Base-by-base conservation (phyloP, 192 early-diverging fungal species). In the Pilobolus umbonatus region DNA sequence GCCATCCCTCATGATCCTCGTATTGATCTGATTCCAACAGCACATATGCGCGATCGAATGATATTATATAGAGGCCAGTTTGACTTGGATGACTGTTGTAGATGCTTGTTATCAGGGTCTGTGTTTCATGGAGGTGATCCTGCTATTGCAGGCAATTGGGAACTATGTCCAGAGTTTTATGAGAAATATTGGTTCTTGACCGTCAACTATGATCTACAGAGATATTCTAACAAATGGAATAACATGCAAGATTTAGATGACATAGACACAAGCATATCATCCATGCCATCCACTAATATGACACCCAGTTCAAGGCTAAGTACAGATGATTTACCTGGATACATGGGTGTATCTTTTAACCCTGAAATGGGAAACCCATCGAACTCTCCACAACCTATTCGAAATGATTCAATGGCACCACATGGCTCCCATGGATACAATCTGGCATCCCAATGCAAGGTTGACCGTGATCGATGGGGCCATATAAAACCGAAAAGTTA, bases 21-120 rank as follows among this genome's bases (percentile, higher is more conserved):
- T 31, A 73, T 73, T 12, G 71, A 73, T 26, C 39, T 67, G 5
- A 55, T 73, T 30, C 64, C 71, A 2, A 54, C 65, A 3, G 25
- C 46, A 4, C 71, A 73, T 30, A 67, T 73, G 60, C 65, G 71
- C 22, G 71, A 73, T 56, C 65, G 71, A 53, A 73, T 73, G 71
- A 73, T 73, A 51, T 38, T 73, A 15, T 73, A 67, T 55, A 49
- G 65, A 50, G 60, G 64, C 26, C 58, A 59, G 32, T 73, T 67
- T 48, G 71, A 73, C 50, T n/a, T 73, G 14, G 71, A 73, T 25
- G 71, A 67, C 12, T 73, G 71, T 43, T 62, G 67, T 44, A 48
- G 61, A 19, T 38, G 49, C 36, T 24, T 73, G 1, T 32, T 73
- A 2, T 45, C 24, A 0, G 38, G 47, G 10, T 55, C 71, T 3